Conservation (phyloP, 2,329 filamentous ascomycete genomes). For the Colletotrichum lini region DNA sequence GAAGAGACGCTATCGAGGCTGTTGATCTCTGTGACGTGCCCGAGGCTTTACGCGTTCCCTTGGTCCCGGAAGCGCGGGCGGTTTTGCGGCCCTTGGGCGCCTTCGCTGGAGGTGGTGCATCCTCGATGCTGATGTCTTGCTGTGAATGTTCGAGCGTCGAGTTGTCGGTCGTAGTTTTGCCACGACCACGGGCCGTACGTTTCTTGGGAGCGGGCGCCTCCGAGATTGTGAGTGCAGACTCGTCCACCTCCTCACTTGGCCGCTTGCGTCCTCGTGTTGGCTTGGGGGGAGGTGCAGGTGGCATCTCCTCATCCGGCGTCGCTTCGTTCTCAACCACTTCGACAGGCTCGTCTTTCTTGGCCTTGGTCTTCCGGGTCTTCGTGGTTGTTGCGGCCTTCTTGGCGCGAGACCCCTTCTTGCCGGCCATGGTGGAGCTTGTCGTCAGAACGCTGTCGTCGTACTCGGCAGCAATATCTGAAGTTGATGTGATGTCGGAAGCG, state of each 20-base stretch:
- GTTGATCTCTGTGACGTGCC: conserved; percentile 61
- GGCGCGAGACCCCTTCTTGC: conserved; percentile 63
- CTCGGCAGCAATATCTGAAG: conserved; percentile 63
- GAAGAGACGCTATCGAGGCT: conserved; percentile 55
- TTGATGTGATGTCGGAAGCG: conserved; percentile 64
- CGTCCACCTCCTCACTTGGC: conserved; percentile 71
- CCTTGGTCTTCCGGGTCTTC: conserved; percentile 67
- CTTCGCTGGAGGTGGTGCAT: conserved; percentile 50
- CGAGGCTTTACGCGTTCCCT: conserved; percentile 48
- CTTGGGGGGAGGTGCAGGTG: conserved; percentile 56
- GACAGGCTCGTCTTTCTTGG: conserved; percentile 67
- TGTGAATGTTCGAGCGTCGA: conserved; percentile 56
- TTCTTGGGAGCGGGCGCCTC: conserved; percentile 72
- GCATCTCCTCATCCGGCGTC: conserved; percentile 52
- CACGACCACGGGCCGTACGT: conserved; percentile 66
- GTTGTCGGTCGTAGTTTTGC: conserved; percentile 60
- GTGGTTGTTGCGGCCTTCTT: conserved; percentile 68
- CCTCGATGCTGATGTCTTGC: conserved; percentile 57
- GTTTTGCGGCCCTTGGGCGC: conserved; percentile 59
- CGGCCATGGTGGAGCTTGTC: conserved; percentile 71
- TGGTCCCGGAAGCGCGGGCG: conserved; percentile 59
- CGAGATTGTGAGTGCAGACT: conserved; percentile 57
- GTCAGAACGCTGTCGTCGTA: conserved; percentile 73
- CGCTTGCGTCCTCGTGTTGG: conserved; percentile 72
- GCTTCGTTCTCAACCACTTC: conserved; percentile 55